Evolutionary conservation across 352 stramenopile genomes (phyloP).

Genomic region (Phytopythium vexans): DNA sequence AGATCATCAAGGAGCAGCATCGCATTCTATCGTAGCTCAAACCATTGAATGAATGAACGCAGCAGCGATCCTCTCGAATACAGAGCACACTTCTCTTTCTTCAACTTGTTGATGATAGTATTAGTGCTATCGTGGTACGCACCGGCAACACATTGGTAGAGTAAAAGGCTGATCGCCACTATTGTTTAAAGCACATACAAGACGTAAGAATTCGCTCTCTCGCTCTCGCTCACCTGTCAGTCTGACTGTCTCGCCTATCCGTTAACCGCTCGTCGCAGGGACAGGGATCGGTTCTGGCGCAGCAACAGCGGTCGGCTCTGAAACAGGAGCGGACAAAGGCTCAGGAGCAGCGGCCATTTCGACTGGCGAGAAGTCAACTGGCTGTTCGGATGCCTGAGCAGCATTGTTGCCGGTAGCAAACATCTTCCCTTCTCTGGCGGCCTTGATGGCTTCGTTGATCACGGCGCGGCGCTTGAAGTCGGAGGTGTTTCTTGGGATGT

Average conservation of each 20-base stretch:
- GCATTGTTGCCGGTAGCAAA: slow-evolving; percentile 3
- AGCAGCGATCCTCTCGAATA: background rate
- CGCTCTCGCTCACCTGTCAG: no score
- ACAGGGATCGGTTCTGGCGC: slow-evolving; percentile 11
- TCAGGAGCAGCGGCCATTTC: no score
- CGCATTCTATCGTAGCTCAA: slow-evolving; percentile 49
- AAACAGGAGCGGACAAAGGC: background rate
- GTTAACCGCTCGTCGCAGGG: no score
- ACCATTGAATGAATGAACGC: no score
- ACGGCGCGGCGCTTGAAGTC: slow-evolving; percentile 69
- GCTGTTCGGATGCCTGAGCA: no score
- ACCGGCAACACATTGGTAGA: no score
- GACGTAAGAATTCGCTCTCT: no score
- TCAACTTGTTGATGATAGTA: slow-evolving; percentile 9
- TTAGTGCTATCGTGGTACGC: no score
- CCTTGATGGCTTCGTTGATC: slow-evolving; percentile 68
- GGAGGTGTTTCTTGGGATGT: slow-evolving; percentile 63
- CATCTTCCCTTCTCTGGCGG: slow-evolving; percentile 36
- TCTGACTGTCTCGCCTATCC: no score
- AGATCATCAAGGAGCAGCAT: slow-evolving; percentile 78
- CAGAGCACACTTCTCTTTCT: slow-evolving; percentile 21
- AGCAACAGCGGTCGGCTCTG: slow-evolving; percentile 13
- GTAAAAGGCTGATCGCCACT: no score
- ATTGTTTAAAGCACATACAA: no score
- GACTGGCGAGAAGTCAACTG: no score